Base-by-base conservation (phyloP, 179 eudicot species). In the Gypsophila paniculata region DNA sequence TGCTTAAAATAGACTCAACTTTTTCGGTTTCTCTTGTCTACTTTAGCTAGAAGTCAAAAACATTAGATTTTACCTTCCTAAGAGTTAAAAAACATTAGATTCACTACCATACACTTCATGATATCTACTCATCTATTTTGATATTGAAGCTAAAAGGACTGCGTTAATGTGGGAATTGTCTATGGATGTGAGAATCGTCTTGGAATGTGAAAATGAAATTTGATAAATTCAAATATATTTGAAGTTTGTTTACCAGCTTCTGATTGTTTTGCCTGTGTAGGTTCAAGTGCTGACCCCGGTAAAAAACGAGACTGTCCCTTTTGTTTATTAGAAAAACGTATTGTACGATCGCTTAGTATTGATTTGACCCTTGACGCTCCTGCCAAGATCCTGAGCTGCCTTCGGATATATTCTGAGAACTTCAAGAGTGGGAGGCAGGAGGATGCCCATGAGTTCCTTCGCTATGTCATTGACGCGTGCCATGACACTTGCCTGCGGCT, bases 401-500 rank as follows among this genome's bases (percentile, higher is more conserved):
- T 92, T 44, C 74, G 81, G 63, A 72, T 90, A 46, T 94, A 83
- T 69, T 88, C 96, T 0, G 90, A 90, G 83, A 89, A 90, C 66
- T 94, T 94, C 76, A 81, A 85, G 68, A 63, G 76, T 0, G 95
- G 97, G 12, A 83, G 93, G 77, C 99, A 94, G 76, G 99, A 94
- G 83, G 99, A 94, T 68, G 99, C 99, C 29, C 99, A 94, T 26
- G 99, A 94, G 85, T 94, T 94, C 75, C 88, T 94, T 70, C 88
- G 97, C 10, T 92, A 91, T 55, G 99, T 94, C 25, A 92, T 94
- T 49, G 99, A 92, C 71, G 93, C 95, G 2, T 94, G 99, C 73
- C 97, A 94, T 72, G 86, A 86, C 72, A 85, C 95, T 19, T 94
- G 95, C 81, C 88, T 94, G 57, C 86, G 92, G 64, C 76, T 94